These are phyloP conservation scores for Cubamyces lactineus DNA, from an alignment of 768 basidiomycete genomes.

Conservation along the genomic window DNA sequence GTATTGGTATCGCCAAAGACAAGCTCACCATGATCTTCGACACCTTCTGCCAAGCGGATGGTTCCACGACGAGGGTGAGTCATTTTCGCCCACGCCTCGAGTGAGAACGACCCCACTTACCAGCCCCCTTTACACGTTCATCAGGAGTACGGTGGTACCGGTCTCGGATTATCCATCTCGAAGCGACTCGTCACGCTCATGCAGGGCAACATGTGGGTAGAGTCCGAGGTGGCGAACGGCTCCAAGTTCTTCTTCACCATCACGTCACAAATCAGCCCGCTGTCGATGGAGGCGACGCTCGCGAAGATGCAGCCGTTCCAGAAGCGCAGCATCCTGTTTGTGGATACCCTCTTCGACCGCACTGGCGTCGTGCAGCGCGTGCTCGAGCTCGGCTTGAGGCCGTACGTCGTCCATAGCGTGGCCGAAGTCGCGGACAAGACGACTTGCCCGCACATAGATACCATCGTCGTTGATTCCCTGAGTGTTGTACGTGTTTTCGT, in stretches of 20 bases:
- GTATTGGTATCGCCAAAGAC: constrained; percentile 98
- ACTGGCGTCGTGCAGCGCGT: constrained; percentile 79
- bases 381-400: constrained; percentile 75
- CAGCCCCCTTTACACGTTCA: constrained; percentile 2
- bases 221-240: constrained; percentile 90
- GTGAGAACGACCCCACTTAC: neutral
- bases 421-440: constrained; percentile 82
- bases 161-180: constrained; percentile 94
- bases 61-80: constrained; percentile 90
- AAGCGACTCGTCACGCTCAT: constrained; percentile 96
- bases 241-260: constrained; percentile 98
- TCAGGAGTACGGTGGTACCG: constrained; percentile 96
- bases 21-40: constrained; percentile 98
- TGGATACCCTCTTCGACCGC: constrained; percentile 81
- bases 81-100: neutral
- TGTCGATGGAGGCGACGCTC: constrained; percentile 71
- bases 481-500: constrained; percentile 61
- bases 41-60: constrained; percentile 98
- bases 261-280: constrained; percentile 79
- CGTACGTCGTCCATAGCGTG: constrained; percentile 78
- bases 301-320: constrained; percentile 85
- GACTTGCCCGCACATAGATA: constrained; percentile 86
- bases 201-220: constrained; percentile 99
- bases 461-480: constrained; percentile 92
- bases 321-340: constrained; percentile 87